Conservation (phyloP, 2,329 filamentous ascomycete genomes). For the Conoideocrella luteorostrata region DNA sequence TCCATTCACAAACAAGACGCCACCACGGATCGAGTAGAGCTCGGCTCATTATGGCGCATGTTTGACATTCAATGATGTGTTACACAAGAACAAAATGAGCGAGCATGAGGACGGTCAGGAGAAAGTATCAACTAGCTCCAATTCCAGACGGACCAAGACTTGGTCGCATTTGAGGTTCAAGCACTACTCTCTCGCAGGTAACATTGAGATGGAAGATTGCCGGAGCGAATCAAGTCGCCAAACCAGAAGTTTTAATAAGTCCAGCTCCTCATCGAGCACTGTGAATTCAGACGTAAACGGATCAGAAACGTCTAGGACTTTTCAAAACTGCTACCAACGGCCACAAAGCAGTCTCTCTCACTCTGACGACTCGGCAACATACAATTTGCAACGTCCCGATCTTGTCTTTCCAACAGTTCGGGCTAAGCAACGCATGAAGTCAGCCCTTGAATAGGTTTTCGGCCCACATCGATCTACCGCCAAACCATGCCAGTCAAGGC, state of each 20-base stretch:
- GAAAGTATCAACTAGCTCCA: background rate
- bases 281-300: background rate
- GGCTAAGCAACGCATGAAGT: conserved; percentile 7
- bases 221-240: background rate
- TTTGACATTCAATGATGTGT: conserved; percentile 21
- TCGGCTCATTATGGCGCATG: conserved; percentile 25
- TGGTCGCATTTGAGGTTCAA: background rate
- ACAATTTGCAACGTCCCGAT: background rate
- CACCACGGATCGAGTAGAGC: conserved; percentile 37
- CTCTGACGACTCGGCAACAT: background rate
- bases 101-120: background rate
- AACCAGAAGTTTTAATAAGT: background rate
- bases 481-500: conserved; percentile 1
- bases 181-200: background rate
- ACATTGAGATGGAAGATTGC: background rate
- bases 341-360: background rate
- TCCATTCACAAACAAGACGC: conserved; percentile 32
- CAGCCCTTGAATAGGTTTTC: conserved; percentile 14
- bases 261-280: background rate
- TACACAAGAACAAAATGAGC: conserved; percentile 12
- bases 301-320: background rate
- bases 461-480: conserved; percentile 7
- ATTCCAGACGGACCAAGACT: background rate
- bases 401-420: background rate
- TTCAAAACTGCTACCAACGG: background rate